Evolutionary conservation across 176 grass and related monocot species (phyloP).

Genomic region (Hsuehochloa calcarea): DNA sequence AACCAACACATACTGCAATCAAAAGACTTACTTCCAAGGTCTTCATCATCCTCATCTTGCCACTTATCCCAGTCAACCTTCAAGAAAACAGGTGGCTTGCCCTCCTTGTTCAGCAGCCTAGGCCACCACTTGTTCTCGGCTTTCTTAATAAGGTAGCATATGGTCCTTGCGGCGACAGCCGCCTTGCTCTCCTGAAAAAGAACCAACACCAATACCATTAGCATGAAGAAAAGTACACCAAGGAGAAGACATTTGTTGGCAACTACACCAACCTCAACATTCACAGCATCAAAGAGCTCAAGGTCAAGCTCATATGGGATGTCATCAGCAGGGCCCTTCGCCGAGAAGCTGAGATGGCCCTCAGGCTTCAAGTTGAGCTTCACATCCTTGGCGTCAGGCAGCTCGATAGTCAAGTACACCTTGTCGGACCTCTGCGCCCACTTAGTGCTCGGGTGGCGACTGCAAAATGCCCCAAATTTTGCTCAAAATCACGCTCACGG

Average conservation of each 20-base stretch:
- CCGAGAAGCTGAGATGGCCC: conserved; percentile 69
- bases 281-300: conserved; percentile 76
- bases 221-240: neutral
- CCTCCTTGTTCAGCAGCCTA: conserved; percentile 69
- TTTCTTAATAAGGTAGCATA: conserved; percentile 87
- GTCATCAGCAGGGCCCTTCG: conserved; percentile 54
- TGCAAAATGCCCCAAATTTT: conserved; percentile 23
- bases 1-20: neutral
- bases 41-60: conserved; percentile 91
- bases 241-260: neutral
- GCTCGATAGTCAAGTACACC: conserved; percentile 69
- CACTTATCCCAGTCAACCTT: conserved; percentile 99
- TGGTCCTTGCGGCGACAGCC: conserved; percentile 63
- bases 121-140: conserved; percentile 77
- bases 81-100: conserved; percentile 66
- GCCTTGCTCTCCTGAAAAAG: conserved; percentile 70
- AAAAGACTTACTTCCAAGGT: conserved; percentile 49
- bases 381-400: conserved; percentile 90
- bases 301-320: conserved; percentile 70
- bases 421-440: conserved; percentile 83
- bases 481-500: neutral
- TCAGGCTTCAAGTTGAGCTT: conserved; percentile 80
- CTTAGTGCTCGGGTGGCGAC: conserved; percentile 84
- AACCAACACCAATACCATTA: neutral
- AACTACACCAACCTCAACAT: conserved; percentile 60